phyloP scores from a whole-genome alignment of 1,284 basidiomycete species.

The Leccinum subfulvum region DNA sequence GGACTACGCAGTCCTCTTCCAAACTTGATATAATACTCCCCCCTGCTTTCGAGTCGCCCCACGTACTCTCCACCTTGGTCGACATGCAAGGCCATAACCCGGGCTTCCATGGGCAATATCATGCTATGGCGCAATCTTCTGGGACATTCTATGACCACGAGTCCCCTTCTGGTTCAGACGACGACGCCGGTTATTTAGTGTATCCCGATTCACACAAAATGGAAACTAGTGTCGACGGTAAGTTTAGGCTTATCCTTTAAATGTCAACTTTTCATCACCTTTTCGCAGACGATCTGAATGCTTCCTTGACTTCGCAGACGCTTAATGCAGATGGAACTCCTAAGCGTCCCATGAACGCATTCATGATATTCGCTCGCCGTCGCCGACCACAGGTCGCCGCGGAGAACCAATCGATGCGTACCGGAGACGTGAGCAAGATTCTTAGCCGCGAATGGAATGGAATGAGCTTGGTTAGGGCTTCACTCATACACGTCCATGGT shows the following conservation, averaged over 20 bases:
- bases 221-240: conserved; percentile 46
- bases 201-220: conserved; percentile 39
- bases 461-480: conserved; percentile 60
- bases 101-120: conserved; percentile 15
- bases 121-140: conserved; percentile 29
- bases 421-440: conserved; percentile 82
- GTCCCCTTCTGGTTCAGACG: conserved; percentile 51
- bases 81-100: conserved; percentile 31
- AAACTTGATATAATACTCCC: conserved; percentile 7
- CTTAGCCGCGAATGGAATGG: conserved; percentile 77
- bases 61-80: conserved; percentile 9
- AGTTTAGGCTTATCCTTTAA: conserved; percentile 13
- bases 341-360: conserved; percentile 85
- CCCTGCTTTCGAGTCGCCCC: conserved; percentile 6
- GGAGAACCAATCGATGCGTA: conserved; percentile 80
- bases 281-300: conserved; percentile 46
- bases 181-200: conserved; percentile 35
- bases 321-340: conserved; percentile 82
- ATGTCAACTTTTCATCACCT: conserved; percentile 18
- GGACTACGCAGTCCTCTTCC: conserved; percentile 12
- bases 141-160: conserved; percentile 37
- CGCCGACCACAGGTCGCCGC: conserved; percentile 77
- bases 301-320: conserved; percentile 67
- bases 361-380: conserved; percentile 86
- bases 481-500: conserved; percentile 8